Evolutionary conservation across 140 eudicot species (phyloP).

Genomic region (Ambrosia hybrid): DNA sequence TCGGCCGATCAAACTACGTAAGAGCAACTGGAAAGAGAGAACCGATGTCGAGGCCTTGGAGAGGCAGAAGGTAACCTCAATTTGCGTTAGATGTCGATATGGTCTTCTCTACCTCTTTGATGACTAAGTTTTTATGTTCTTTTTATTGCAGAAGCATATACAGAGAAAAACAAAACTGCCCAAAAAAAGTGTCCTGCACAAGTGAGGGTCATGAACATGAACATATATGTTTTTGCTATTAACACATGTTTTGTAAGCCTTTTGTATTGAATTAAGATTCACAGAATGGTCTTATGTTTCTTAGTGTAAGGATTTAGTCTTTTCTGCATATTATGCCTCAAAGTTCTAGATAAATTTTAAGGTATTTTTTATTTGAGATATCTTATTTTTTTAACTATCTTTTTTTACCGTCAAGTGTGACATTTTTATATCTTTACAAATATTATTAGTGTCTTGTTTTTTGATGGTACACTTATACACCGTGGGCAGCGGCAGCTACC

Average conservation of each 20-base stretch:
- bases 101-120: neutral
- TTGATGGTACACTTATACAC: too few species aligned
- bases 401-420: too few species aligned
- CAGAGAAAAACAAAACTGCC: constrained; percentile 62
- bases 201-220: constrained; percentile 40
- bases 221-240: neutral
- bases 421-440: too few species aligned
- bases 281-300: neutral
- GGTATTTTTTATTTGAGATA: too few species aligned
- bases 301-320: neutral
- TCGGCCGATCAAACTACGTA: constrained; percentile 92
- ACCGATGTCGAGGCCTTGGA: constrained; percentile 82
- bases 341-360: neutral
- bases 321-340: neutral
- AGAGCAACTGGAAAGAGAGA: constrained; percentile 98
- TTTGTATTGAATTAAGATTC: constrained; percentile 14
- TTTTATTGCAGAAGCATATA: constrained; percentile 56
- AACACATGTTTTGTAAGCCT: neutral
- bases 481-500: too few species aligned
- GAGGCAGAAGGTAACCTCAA: constrained; percentile 67
- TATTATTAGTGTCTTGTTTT: too few species aligned
- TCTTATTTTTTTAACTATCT: too few species aligned
- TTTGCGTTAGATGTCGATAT: neutral
- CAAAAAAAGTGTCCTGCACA: constrained; percentile 81
- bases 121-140: neutral